Evolutionary conservation across 1,284 basidiomycete species (phyloP).

Genomic region (Hemileia vastatrix): DNA sequence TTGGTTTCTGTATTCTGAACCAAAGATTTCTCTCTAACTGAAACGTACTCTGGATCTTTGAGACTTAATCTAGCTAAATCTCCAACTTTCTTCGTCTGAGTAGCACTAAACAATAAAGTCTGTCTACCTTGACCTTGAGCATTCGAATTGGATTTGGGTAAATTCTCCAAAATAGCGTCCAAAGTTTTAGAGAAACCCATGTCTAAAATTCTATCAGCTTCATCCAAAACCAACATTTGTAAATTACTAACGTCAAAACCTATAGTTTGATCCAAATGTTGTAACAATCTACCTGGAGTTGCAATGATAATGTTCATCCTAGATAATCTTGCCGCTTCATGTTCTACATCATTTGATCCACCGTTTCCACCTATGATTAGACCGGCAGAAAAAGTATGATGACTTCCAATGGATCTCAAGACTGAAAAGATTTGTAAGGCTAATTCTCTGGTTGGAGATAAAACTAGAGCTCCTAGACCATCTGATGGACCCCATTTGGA

Average conservation of each 20-base stretch:
- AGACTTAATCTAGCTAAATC: slow-evolving; percentile 85
- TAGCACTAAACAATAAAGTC: slow-evolving; percentile 92
- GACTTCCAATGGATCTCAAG: slow-evolving; percentile 76
- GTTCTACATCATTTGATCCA: too few relatives aligned
- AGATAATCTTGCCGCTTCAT: slow-evolving; percentile 80
- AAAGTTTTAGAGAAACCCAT: slow-evolving; percentile 88
- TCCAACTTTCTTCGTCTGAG: slow-evolving; percentile 80
- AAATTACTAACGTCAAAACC: slow-evolving; percentile 86
- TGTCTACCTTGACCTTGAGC: too few relatives aligned
- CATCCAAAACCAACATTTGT: slow-evolving; percentile 84
- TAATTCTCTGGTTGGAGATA: slow-evolving; percentile 89
- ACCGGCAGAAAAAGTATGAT: slow-evolving; percentile 86
- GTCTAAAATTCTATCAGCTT: slow-evolving; percentile 91
- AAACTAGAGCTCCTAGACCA: slow-evolving; percentile 81
- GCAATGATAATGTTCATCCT: slow-evolving; percentile 97
- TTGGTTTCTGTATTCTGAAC: slow-evolving; percentile 1
- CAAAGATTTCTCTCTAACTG: slow-evolving; percentile 35
- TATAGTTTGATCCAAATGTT: slow-evolving; percentile 96
- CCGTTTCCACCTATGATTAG: slow-evolving; percentile 94
- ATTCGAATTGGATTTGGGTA: slow-evolving; percentile 48
- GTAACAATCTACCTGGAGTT: slow-evolving; percentile 87
- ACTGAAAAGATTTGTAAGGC: slow-evolving; percentile 98
- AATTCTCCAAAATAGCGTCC: slow-evolving; percentile 78
- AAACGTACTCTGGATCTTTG: slow-evolving; percentile 64
- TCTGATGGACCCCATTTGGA: slow-evolving; percentile 69